phyloP scores from a whole-genome alignment of 1,139 yeast genomes.

The Saccharomyces pastorianus region DNA sequence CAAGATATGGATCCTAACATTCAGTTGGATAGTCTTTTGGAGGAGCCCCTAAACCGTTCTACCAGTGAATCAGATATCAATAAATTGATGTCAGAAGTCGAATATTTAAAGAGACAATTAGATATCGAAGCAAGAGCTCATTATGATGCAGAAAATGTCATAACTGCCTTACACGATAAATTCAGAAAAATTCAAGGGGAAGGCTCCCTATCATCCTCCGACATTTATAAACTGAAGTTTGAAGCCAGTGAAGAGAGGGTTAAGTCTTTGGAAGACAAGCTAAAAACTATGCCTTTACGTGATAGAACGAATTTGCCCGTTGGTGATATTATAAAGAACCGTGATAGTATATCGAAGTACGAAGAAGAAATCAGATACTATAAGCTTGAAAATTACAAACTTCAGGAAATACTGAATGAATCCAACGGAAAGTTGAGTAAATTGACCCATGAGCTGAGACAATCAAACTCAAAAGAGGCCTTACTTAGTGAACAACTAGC shows the following conservation, averaged over 20 bases:
- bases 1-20: constrained; percentile 18
- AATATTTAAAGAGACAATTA: constrained; percentile 35
- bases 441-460: constrained; percentile 20
- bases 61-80: constrained; percentile 30
- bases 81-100: constrained; percentile 31
- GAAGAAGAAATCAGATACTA: constrained; percentile 33
- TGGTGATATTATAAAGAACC: constrained; percentile 26
- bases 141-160: constrained; percentile 28
- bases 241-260: constrained; percentile 40
- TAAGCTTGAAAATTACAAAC: constrained; percentile 36
- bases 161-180: constrained; percentile 27
- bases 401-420: constrained; percentile 36
- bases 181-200: constrained; percentile 28
- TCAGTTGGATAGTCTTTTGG: constrained; percentile 19
- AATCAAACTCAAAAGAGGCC: constrained; percentile 21
- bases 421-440: constrained; percentile 19
- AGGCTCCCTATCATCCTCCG: constrained; percentile 20
- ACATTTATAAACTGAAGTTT: constrained; percentile 32
- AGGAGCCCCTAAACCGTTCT: constrained; percentile 20
- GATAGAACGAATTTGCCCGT: constrained; percentile 24
- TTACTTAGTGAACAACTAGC: constrained; percentile 27
- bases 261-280: constrained; percentile 38
- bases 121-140: constrained; percentile 32
- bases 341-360: constrained; percentile 38
- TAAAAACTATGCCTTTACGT: constrained; percentile 29